Percentiles rank a stretch among this genome's conserved stretches.
Evolutionary conservation across 2,329 filamentous ascomycete genomes (phyloP).

Genomic region (Penicillium rolfsii): DNA sequence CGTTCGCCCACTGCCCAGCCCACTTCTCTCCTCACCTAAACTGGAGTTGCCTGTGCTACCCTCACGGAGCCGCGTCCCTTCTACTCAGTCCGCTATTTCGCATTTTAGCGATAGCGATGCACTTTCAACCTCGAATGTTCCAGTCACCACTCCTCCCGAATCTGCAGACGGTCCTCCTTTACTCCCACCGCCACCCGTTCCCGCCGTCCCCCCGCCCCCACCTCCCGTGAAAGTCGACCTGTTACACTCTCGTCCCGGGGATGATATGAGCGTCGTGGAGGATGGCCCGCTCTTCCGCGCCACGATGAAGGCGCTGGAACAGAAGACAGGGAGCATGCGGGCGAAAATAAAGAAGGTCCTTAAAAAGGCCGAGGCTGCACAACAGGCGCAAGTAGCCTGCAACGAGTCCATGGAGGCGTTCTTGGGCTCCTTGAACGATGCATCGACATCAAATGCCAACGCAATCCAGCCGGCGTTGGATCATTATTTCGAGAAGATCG

Average conservation of each 20-base stretch:
- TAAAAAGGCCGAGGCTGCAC: slow-evolving; percentile 87
- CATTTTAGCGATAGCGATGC: slow-evolving; percentile 73
- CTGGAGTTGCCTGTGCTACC: slow-evolving; percentile 73
- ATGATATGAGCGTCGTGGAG: slow-evolving; percentile 82
- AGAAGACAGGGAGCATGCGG: slow-evolving; percentile 94
- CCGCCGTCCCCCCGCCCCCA: slow-evolving; percentile 33
- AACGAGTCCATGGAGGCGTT: slow-evolving; percentile 85
- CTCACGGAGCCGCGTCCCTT: slow-evolving; percentile 79
- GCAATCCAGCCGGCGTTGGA: slow-evolving; percentile 96
- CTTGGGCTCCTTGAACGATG: slow-evolving; percentile 82
- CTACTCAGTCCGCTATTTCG: slow-evolving; percentile 82
- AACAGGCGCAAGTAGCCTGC: slow-evolving; percentile 76
- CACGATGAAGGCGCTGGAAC: slow-evolving; percentile 93
- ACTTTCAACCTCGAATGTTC: slow-evolving; percentile 39
- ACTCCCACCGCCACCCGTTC: slow-evolving; percentile 23
- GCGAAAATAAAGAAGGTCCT: slow-evolving; percentile 94
- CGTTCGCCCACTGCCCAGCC: slow-evolving; percentile 46
- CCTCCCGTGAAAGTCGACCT: slow-evolving; percentile 77
- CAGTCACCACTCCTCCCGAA: slow-evolving; percentile 38
- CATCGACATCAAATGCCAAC: slow-evolving; percentile 87
- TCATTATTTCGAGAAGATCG: slow-evolving; percentile 97
- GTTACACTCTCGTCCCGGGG: slow-evolving; percentile 79
- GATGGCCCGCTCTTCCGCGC: slow-evolving; percentile 95
- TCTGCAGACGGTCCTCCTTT: slow-evolving; percentile 26
- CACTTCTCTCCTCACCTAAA: slow-evolving; percentile 70